A percentile compares a stretch with the other conserved stretches of the same genome.
Conservation (phyloP, 2,329 filamentous ascomycete species). For the Alternaria arbusti region DNA sequence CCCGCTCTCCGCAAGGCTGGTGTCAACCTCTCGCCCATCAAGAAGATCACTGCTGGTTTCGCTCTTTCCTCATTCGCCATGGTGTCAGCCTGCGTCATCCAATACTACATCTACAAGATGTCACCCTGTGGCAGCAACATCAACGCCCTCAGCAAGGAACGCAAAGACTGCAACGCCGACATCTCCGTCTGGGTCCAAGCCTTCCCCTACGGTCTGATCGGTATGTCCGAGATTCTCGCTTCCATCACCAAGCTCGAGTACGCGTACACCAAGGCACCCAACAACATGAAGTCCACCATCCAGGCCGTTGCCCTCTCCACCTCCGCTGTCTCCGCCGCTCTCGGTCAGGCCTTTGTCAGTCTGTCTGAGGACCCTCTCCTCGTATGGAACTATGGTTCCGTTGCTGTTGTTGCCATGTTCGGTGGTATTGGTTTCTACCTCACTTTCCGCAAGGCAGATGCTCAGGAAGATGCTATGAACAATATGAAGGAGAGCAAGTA, state of each 20-base stretch:
- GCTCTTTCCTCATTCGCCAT: constrained; percentile 67
- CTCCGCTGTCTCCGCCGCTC: constrained; percentile 39
- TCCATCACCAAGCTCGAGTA: constrained; percentile 76
- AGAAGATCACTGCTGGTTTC: constrained; percentile 76
- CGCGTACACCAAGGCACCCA: constrained; percentile 57
- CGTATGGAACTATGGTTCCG: constrained; percentile 41
- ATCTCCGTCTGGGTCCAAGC: constrained; percentile 64
- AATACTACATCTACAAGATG: constrained; percentile 59
- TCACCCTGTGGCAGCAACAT: constrained; percentile 34
- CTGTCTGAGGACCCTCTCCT: constrained; percentile 42
- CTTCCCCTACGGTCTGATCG: constrained; percentile 62
- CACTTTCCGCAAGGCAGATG: constrained; percentile 41
- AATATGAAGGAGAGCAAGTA: constrained; percentile 33
- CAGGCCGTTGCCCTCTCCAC: constrained; percentile 46
- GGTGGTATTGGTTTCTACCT: constrained; percentile 43
- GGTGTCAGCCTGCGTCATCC: constrained; percentile 62
- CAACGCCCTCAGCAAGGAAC: constrained; percentile 46
- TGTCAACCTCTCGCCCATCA: constrained; percentile 75
- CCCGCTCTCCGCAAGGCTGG: constrained; percentile 69
- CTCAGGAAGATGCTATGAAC: constrained; percentile 43
- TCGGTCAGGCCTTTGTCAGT: constrained; percentile 41
- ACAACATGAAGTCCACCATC: constrained; percentile 62
- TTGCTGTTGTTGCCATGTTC: constrained; percentile 41
- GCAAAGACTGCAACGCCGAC: constrained; percentile 49
- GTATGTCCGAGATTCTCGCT: constrained; percentile 66